Conservation (phyloP, 1,284 basidiomycete species). For the Thelephora terrestris region DNA sequence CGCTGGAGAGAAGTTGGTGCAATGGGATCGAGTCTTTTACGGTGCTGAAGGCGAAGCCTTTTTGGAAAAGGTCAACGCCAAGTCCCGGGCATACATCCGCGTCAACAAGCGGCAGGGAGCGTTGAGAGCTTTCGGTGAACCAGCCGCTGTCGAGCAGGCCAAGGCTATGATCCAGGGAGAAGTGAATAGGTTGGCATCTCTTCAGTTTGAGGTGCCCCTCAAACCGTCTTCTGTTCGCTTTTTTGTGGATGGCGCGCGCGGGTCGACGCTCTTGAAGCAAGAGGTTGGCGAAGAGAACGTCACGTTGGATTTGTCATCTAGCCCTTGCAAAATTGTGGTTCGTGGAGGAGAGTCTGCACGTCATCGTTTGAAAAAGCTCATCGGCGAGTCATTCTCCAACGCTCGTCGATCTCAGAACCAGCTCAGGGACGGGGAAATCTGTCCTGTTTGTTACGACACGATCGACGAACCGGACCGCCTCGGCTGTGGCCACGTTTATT, state of each 20-base stretch:
- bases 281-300: constrained; percentile 40
- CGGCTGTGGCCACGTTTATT: constrained; percentile 44
- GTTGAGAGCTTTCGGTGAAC: constrained; percentile 9
- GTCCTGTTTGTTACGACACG: constrained; percentile 41
- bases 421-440: constrained; percentile 18
- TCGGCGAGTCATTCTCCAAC: constrained; percentile 25
- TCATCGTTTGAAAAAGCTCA: constrained; percentile 31
- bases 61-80: constrained; percentile 22
- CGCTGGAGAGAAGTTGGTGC: constrained; percentile 35
- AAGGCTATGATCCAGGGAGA: constrained; percentile 31
- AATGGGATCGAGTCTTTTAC: constrained; percentile 37
- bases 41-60: constrained; percentile 21
- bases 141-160: constrained; percentile 11
- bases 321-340: constrained; percentile 27
- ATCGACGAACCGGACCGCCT: constrained; percentile 34
- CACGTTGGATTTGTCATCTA: constrained; percentile 26
- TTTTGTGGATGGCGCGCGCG: constrained; percentile 31
- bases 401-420: background rate
- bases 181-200: constrained; percentile 29
- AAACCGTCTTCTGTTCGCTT: constrained; percentile 30
- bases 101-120: constrained; percentile 25
- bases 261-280: constrained; percentile 35
- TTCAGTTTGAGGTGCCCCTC: constrained; percentile 29
- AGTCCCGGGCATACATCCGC: constrained; percentile 31
- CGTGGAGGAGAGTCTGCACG: constrained; percentile 40